phyloP scores from a whole-genome alignment of 2,329 filamentous ascomycete genomes.

The Trichoderma lentiforme region DNA sequence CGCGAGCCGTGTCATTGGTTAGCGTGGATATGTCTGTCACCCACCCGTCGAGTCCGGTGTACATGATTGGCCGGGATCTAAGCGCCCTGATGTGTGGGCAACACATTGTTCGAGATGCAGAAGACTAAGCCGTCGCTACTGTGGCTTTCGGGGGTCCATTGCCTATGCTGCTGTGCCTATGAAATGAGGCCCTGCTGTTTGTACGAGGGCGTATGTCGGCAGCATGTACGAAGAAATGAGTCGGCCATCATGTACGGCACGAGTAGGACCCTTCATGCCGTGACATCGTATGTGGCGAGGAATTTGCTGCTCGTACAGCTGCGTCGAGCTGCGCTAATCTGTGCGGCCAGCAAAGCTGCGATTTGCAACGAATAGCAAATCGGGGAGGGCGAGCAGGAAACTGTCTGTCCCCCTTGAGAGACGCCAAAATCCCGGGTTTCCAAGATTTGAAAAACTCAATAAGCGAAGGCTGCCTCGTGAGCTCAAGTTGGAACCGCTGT shows the following conservation, averaged over 20 bases:
- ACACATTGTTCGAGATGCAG: slow-evolving; percentile 15
- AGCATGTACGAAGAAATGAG: not conserved
- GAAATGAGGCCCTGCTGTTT: not conserved
- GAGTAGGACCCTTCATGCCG: not conserved
- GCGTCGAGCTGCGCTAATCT: not conserved
- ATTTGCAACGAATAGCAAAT: not conserved
- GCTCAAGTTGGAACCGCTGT: not conserved
- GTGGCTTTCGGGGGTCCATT: slow-evolving; percentile 8
- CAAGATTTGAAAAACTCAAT: not conserved
- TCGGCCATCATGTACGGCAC: not conserved
- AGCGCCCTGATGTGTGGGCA: slow-evolving; percentile 29
- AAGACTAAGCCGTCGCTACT: slow-evolving; percentile 18
- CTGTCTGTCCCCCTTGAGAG: not conserved
- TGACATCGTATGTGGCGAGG: slow-evolving; percentile 11
- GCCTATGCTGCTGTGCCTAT: slow-evolving; percentile 9
- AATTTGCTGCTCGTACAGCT: not conserved
- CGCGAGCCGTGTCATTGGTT: slow-evolving; percentile 28
- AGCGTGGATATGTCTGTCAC: slow-evolving; percentile 30
- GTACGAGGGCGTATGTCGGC: slow-evolving; percentile 6
- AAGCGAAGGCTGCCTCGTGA: slow-evolving; percentile 7
- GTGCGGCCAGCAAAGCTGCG: not conserved
- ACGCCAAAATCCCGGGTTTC: not conserved
- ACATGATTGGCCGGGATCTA: slow-evolving; percentile 35
- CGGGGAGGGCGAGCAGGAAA: not conserved
- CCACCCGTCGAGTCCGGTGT: slow-evolving; percentile 25